Conservation (phyloP, 2,329 filamentous ascomycete species). For the Aspergillus hiratsukae region DNA sequence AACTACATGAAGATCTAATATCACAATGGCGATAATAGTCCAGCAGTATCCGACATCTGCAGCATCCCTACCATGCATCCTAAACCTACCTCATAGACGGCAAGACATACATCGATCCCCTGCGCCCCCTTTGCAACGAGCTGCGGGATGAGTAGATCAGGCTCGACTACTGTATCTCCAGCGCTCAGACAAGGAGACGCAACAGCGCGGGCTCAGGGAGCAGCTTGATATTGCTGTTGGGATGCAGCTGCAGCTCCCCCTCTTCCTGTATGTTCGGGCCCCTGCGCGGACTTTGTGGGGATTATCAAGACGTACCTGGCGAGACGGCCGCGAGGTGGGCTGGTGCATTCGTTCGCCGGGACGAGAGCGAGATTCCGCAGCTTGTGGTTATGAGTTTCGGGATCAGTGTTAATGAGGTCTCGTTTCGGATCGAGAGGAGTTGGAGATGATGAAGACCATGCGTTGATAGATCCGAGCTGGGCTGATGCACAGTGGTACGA, state of each 20-base stretch:
- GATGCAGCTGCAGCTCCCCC: slow-evolving; percentile 32
- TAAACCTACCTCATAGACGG: slow-evolving; percentile 35
- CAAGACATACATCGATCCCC: slow-evolving; percentile 11
- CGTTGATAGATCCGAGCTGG: slow-evolving; percentile 44
- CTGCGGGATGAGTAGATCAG: slow-evolving; percentile 37
- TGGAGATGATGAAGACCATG: slow-evolving; percentile 42
- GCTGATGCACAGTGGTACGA: slow-evolving; percentile 50
- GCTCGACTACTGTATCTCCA: slow-evolving; percentile 45
- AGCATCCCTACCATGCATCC: slow-evolving; percentile 47
- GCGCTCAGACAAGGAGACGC: slow-evolving; percentile 40
- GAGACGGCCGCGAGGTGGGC: slow-evolving; percentile 47
- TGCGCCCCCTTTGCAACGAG: slow-evolving; percentile 16
- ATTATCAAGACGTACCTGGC: slow-evolving; percentile 40
- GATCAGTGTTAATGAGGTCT: slow-evolving; percentile 50
- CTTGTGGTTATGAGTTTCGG: slow-evolving; percentile 39
- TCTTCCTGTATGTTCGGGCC: slow-evolving; percentile 36
- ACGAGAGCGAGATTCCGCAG: slow-evolving; percentile 47
- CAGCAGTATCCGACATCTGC: slow-evolving; percentile 30
- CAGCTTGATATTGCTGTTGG: slow-evolving; percentile 40
- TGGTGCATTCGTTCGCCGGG: slow-evolving; percentile 89
- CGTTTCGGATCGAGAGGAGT: slow-evolving; percentile 36
- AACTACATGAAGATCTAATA: background rate
- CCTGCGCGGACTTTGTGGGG: slow-evolving; percentile 41
- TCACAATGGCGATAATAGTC: slow-evolving; percentile 15
- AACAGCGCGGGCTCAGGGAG: slow-evolving; percentile 38